Evolutionary conservation across 2,329 filamentous ascomycete species (phyloP).

Genomic region (Emergomyces pasteurianus): DNA sequence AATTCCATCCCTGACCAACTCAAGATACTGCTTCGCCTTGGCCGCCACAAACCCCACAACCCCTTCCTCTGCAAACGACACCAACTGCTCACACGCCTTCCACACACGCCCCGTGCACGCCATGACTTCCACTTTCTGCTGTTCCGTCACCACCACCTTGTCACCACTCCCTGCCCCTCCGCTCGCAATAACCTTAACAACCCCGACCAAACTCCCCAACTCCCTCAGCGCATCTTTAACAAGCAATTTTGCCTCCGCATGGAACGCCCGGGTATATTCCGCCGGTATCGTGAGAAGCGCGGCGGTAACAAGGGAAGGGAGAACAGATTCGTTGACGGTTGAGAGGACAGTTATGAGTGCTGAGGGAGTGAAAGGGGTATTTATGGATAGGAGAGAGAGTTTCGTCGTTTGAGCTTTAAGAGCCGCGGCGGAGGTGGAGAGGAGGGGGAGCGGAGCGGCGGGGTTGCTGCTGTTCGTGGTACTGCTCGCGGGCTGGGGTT

Average conservation of each 20-base stretch:
- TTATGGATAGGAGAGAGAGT: conserved; percentile 74
- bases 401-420: conserved; percentile 79
- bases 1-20: conserved; percentile 68
- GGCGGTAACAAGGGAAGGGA: conserved; percentile 62
- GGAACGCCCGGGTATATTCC: conserved; percentile 52
- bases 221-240: conserved; percentile 51
- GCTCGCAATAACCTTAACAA: conserved; percentile 41
- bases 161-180: conserved; percentile 21
- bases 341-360: conserved; percentile 60
- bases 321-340: conserved; percentile 58
- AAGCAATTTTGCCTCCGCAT: conserved; percentile 50
- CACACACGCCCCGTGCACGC: conserved; percentile 66
- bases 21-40: conserved; percentile 62
- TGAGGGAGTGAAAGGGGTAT: conserved; percentile 70
- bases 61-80: conserved; percentile 52
- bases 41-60: conserved; percentile 57
- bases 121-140: conserved; percentile 43
- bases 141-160: conserved; percentile 13
- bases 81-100: conserved; percentile 67
- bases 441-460: conserved; percentile 47
- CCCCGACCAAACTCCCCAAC: conserved; percentile 46
- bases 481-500: conserved; percentile 4
- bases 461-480: conserved; percentile 8
- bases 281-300: conserved; percentile 52
- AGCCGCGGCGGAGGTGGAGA: conserved; percentile 58